Percentiles rank a stretch among this genome's conserved stretches.
phyloP scores from a whole-genome alignment of 352 stramenopile species.

The Pseudoperonospora humuli region DNA sequence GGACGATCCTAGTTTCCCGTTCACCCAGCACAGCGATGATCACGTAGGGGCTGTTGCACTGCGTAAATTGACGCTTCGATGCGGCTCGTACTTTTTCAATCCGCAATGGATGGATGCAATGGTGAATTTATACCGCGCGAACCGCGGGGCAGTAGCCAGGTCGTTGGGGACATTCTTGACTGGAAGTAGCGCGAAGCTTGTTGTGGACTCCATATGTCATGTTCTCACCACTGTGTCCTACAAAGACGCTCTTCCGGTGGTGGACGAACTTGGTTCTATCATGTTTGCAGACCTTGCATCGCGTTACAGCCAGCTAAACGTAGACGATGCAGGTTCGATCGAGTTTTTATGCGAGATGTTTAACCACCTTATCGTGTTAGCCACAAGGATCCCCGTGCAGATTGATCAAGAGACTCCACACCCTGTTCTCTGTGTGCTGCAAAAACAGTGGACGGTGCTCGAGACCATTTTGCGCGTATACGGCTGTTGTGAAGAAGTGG shows the following conservation, averaged over 20 bases:
- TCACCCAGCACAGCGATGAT: constrained; percentile 43
- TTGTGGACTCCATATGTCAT: constrained; percentile 66
- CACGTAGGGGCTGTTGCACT: constrained; percentile 65
- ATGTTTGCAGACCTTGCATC: constrained; percentile 59
- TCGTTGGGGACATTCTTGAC: constrained; percentile 21
- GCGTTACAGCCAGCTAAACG: constrained; percentile 35
- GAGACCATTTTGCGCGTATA: constrained; percentile 47
- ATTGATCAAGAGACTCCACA: constrained; percentile 57
- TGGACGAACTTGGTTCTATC: constrained; percentile 52
- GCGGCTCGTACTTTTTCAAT: constrained; percentile 57
- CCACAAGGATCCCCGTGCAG: constrained; percentile 44
- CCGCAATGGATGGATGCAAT: constrained; percentile 62
- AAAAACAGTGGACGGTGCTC: constrained; percentile 49
- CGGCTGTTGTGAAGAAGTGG: constrained; percentile 44
- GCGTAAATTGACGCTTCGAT: constrained; percentile 58
- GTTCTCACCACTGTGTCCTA: constrained; percentile 59
- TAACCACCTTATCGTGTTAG: constrained; percentile 50
- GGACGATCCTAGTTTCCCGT: constrained; percentile 31
- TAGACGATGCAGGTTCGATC: constrained; percentile 37
- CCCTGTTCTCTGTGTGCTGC: constrained; percentile 44
- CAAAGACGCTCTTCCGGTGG: constrained; percentile 45
- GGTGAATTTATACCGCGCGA: constrained; percentile 49
- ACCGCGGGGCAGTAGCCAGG: constrained; percentile 17
- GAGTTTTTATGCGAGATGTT: constrained; percentile 57
- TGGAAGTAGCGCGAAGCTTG: constrained; percentile 41